Evolutionary conservation across 2,329 filamentous ascomycete species (phyloP), one percentile per base, ranked within the genome.

Genomic region (Tolypocladium pustulatum): DNA sequence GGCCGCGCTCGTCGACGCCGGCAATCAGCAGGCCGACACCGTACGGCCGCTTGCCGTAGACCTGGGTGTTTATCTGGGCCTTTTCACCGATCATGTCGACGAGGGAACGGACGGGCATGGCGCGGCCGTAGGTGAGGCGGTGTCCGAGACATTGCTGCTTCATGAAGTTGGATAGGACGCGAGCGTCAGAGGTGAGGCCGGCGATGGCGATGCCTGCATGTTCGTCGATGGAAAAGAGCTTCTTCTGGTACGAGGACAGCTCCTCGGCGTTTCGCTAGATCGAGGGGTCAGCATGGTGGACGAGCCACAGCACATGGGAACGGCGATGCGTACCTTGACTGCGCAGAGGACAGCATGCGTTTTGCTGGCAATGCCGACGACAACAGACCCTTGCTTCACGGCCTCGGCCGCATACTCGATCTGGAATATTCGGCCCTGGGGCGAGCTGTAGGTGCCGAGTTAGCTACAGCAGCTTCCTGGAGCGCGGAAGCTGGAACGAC

Each of bases 91-190:
- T 97, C 76, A 93, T 88, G 64, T 86, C 83, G 66, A 96, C 92
- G 68, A 97, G 90, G 63, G 89, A 88, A 70, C 91, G 88, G 71
- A 97, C 81, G 37, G 91, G 90, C 72, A 99, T 94, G 65, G 92
- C 86, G 65, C 94, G 92, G 76, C 90, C 93, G 80, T 96, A 97
- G 59, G 91, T 96, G 68, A 99, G 87, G 74, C 93, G 91, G 69
- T 94, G 93, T 69, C 90, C 89, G 69, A 99, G 90, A 63, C 91
- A 96, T 79, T 97, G 94, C 78, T 96, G 91, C 81, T 97, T 97
- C 93, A 99, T 97, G 81, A 97, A 99, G 85, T 99, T 99, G 81
- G 92, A 97, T 68, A 99, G 91, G 68, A 99, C 94, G 71, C 94
- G 94, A 72, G 93, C 94, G 76, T 99, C 94, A 60, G 93, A 97